phyloP scores from a whole-genome alignment of 345 rosid genomes.

The Moricandia moricandioides region DNA sequence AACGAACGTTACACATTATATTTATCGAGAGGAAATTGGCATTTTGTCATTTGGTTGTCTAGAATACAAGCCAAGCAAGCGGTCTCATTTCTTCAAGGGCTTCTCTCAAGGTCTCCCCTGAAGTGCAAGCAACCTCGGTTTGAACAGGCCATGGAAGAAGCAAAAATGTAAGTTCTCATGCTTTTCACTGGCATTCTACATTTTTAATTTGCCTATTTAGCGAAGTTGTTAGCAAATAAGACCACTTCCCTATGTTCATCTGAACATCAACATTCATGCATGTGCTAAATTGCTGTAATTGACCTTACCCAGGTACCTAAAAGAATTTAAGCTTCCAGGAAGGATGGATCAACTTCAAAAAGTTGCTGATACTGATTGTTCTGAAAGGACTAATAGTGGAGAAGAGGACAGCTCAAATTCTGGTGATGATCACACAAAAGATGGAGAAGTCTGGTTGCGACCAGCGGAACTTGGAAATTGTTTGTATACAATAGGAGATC shows the following conservation, averaged over 20 bases:
- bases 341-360: slow-evolving; percentile 76
- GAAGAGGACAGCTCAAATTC: slow-evolving; percentile 66
- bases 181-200: slow-evolving; percentile 18
- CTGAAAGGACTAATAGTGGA: slow-evolving; percentile 54
- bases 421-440: slow-evolving; percentile 49
- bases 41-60: slow-evolving; percentile 36
- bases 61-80: slow-evolving; percentile 87
- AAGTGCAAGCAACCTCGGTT: slow-evolving; percentile 92
- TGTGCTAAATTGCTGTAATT: slow-evolving; percentile 18
- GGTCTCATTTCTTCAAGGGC: slow-evolving; percentile 89
- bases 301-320: slow-evolving; percentile 64
- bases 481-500: slow-evolving; percentile 70
- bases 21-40: neutral
- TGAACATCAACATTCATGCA: neutral
- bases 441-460: slow-evolving; percentile 53
- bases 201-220: neutral
- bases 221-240: slow-evolving; percentile 2
- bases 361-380: slow-evolving; percentile 45
- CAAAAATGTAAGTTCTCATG: slow-evolving; percentile 59
- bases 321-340: slow-evolving; percentile 86
- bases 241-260: slow-evolving; percentile 6
- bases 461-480: slow-evolving; percentile 47
- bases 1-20: neutral
- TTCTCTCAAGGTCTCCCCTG: slow-evolving; percentile 75
- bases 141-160: slow-evolving; percentile 81